Base-by-base conservation (phyloP, 148 eudicot genomes). In the Rhododendron ovatum region DNA sequence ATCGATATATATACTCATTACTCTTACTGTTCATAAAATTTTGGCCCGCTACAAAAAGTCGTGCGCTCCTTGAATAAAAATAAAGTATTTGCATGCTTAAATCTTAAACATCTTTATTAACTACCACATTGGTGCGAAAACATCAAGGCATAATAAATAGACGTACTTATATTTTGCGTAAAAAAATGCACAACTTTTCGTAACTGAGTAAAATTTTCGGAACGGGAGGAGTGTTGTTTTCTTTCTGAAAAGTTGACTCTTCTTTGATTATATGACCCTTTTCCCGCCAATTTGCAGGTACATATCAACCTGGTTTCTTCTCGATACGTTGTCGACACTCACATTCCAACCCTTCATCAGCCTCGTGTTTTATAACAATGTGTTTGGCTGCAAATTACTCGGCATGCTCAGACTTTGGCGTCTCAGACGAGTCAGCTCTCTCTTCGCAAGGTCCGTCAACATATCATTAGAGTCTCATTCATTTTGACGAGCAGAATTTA, bases 331-430 rank as follows among this genome's bases (percentile, higher is more conserved):
- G 94, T 96, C 99, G 47, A 96, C 99, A 2, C 91, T 91, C 12
- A 98, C 99, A 35, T 92, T 95, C 76, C 98, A 94, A 83, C 59
- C 95, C 22, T 79, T 51, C 4, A 51, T 96, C 13, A 90, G 95
- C 91, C 88, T 92, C 55, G 80, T 92, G 51, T 94, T 95, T 74
- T 93, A 93, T 67, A 86, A 83, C 88, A 90, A 88, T 18, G 98
- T 90, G 51, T 76, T 96, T 17, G 95, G 96, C 5, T 94, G 93
- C 33, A 90, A 94, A 85, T 87, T 94, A 37, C 98, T 97, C 78
- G 93, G 91, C 88, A 95, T 95, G 98, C 98, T 97, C 47, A 86
- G 99, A 69, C 91, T 97, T 12, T 97, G 99, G 99, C 96, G 98
- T 43, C 96, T 97, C 79, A 90, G 96, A 65, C 86, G 98, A 90